Evolutionary conservation across 148 eudicot genomes (phyloP).

Genomic region (Chenopodium berlandieri): DNA sequence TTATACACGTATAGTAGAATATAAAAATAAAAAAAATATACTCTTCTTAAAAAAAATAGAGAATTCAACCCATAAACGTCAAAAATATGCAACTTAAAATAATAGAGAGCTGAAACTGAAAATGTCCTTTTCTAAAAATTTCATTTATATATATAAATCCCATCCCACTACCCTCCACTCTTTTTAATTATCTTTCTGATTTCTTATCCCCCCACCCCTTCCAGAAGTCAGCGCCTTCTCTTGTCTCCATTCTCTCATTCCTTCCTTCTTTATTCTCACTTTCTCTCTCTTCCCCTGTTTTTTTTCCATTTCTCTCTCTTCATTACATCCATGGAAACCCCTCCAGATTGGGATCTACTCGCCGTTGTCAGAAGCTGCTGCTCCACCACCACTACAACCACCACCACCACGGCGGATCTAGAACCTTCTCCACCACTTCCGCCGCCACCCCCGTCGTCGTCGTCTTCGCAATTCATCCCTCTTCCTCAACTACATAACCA

Average conservation of each 20-base stretch:
- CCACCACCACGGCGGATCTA: constrained; percentile 9
- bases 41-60: background rate
- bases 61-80: background rate
- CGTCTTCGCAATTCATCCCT: background rate
- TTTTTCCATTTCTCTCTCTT: background rate
- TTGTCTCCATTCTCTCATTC: constrained; percentile 11
- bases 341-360: constrained; percentile 75
- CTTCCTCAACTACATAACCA: constrained; percentile 14
- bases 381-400: constrained; percentile 39
- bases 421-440: background rate
- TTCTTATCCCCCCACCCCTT: background rate
- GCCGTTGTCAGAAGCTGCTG: constrained; percentile 78
- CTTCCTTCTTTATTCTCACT: background rate
- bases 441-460: constrained; percentile 12
- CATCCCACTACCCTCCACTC: constrained; percentile 11
- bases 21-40: background rate
- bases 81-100: no score
- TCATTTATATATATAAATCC: constrained; percentile 12
- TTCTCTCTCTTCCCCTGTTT: background rate
- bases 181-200: background rate
- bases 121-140: background rate
- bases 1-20: no score
- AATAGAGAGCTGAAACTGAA: background rate
- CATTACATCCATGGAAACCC: constrained; percentile 20
- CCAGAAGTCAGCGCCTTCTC: constrained; percentile 69